These are phyloP conservation scores for Hanseniaspora lindneri DNA, from an alignment of 805 yeast species.

Conservation along the genomic window DNA sequence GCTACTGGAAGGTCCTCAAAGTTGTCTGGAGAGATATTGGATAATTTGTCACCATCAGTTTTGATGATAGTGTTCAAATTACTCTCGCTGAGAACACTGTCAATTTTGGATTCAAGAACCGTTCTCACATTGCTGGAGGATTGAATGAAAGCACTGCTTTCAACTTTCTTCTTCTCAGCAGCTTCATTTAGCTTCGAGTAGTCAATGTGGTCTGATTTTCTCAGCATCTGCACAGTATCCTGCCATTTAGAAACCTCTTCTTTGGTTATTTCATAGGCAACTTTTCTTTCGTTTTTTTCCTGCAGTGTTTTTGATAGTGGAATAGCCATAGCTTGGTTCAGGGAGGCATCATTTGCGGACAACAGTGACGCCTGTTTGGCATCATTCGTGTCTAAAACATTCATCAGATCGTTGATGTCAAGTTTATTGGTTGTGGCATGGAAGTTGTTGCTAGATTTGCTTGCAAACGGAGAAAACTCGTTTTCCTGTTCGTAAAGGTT, in stretches of 20 bases:
- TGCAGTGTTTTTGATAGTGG: slow-evolving; percentile 83
- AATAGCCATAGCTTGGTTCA: slow-evolving; percentile 46
- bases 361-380: slow-evolving; percentile 42
- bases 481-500: slow-evolving; percentile 35
- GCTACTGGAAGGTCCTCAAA: slow-evolving; percentile 82
- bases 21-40: slow-evolving; percentile 33
- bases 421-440: slow-evolving; percentile 37
- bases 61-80: slow-evolving; percentile 58
- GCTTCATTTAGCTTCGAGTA: slow-evolving; percentile 39
- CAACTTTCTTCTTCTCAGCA: slow-evolving; percentile 30
- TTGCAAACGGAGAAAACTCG: slow-evolving; percentile 46
- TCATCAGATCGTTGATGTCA: slow-evolving; percentile 63
- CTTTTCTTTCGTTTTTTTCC: slow-evolving; percentile 70
- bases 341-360: slow-evolving; percentile 26
- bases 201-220: slow-evolving; percentile 71
- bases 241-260: slow-evolving; percentile 83
- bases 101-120: slow-evolving; percentile 57
- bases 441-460: slow-evolving; percentile 16
- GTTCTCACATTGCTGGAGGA: slow-evolving; percentile 38
- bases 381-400: slow-evolving; percentile 43
- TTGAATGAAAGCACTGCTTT: slow-evolving; percentile 42
- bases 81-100: slow-evolving; percentile 49
- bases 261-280: slow-evolving; percentile 81
- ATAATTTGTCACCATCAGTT: slow-evolving; percentile 28
- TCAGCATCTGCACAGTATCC: slow-evolving; percentile 63